These are phyloP conservation scores for Fraxinus albicans DNA, from an alignment of 305 asterid genomes.

Conservation along the genomic window DNA sequence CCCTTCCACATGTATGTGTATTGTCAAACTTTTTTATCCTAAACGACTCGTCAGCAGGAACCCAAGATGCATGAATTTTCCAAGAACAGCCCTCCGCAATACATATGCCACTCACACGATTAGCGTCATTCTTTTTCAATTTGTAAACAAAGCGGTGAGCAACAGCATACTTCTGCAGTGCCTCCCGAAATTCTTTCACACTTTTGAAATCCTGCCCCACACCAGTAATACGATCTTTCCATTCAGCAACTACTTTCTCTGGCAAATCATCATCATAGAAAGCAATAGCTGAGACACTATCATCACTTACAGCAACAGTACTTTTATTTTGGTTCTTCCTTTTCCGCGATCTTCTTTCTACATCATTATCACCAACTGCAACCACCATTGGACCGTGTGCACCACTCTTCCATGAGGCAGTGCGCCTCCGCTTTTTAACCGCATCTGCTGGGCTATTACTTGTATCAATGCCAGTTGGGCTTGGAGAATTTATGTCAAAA, in stretches of 20 bases:
- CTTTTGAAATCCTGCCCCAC: slow-evolving; percentile 82
- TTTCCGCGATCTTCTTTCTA: slow-evolving; percentile 39
- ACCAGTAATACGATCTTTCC: slow-evolving; percentile 80
- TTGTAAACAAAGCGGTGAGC: slow-evolving; percentile 82
- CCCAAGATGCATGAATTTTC: slow-evolving; percentile 89
- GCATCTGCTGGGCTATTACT: slow-evolving; percentile 83
- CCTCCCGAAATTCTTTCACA: slow-evolving; percentile 81
- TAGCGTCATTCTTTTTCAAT: slow-evolving; percentile 70
- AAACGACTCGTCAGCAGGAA: slow-evolving; percentile 60
- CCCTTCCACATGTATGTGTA: slow-evolving; percentile 73
- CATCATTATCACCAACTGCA: slow-evolving; percentile 46
- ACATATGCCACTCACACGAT: slow-evolving; percentile 78
- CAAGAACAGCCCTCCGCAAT: slow-evolving; percentile 82
- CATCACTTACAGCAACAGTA: slow-evolving; percentile 20
- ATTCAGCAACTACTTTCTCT: slow-evolving; percentile 65
- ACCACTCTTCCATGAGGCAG: slow-evolving; percentile 72
- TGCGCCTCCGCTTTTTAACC: slow-evolving; percentile 87
- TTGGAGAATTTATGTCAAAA: slow-evolving; percentile 34
- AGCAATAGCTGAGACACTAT: slow-evolving; percentile 26
- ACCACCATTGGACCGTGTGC: slow-evolving; percentile 55
- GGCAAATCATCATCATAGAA: slow-evolving; percentile 65
- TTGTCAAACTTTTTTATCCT: slow-evolving; percentile 66
- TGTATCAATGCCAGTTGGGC: slow-evolving; percentile 38
- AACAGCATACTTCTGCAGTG: slow-evolving; percentile 80
- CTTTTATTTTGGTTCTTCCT: slow-evolving; percentile 32